Conservation (phyloP, 1,284 basidiomycete genomes). For the Cystobasidium slooffiae region DNA sequence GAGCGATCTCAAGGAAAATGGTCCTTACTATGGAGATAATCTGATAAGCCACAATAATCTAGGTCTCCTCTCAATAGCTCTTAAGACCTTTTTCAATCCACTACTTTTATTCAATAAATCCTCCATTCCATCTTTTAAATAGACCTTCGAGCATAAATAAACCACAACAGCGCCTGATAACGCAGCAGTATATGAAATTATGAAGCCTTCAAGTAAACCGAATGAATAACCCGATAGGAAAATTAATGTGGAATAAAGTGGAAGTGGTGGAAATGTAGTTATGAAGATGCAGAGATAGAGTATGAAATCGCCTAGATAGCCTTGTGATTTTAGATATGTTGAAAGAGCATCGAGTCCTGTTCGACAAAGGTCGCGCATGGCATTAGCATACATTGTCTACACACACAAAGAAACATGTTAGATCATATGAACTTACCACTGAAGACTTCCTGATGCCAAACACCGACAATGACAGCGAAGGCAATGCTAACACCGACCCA, state of each 20-base stretch:
- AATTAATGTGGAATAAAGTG: slow-evolving; percentile 62
- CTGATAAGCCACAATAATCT: slow-evolving; percentile 61
- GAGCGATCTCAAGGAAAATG: neutral
- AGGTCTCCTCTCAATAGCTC: slow-evolving; percentile 57
- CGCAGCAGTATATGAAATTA: slow-evolving; percentile 61
- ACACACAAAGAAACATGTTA: neutral
- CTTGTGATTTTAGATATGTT: slow-evolving; percentile 54
- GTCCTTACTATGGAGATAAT: slow-evolving; percentile 59
- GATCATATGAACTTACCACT: slow-evolving; percentile 47
- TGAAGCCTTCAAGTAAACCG: slow-evolving; percentile 61
- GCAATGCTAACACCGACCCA: slow-evolving; percentile 56
- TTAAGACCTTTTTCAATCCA: slow-evolving; percentile 56
- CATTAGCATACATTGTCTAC: neutral
- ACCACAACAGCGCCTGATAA: slow-evolving; percentile 60
- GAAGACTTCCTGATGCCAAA: slow-evolving; percentile 57
- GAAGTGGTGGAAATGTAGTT: slow-evolving; percentile 60
- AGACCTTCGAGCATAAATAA: slow-evolving; percentile 59
- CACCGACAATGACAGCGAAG: slow-evolving; percentile 54
- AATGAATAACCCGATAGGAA: slow-evolving; percentile 62
- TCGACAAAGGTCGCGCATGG: neutral
- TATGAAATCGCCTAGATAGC: slow-evolving; percentile 56
- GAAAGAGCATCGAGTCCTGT: slow-evolving; percentile 56
- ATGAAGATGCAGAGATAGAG: slow-evolving; percentile 58
- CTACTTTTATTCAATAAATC: slow-evolving; percentile 55
- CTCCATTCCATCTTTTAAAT: slow-evolving; percentile 57